Evolutionary conservation across 2,329 filamentous ascomycete species (phyloP).

Genomic region (Chaetomiaceae sp.): DNA sequence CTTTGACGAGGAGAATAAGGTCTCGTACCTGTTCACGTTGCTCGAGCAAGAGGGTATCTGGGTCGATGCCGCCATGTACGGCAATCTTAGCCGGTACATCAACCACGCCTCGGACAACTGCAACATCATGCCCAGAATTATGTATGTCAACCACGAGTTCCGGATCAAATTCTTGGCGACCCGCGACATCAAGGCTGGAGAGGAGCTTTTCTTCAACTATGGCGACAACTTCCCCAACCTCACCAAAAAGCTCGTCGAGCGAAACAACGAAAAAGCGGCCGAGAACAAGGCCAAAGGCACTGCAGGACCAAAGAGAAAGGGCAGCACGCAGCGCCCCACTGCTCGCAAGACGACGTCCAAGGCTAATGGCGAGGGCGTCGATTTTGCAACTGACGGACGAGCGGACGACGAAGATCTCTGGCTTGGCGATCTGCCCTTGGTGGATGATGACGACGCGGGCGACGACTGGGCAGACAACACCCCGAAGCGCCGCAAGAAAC

Average conservation of each 20-base stretch:
- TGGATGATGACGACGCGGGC: slow-evolving; percentile 20
- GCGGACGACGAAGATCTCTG: slow-evolving; percentile 16
- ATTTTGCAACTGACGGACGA: slow-evolving; percentile 1
- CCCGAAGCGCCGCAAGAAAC: slow-evolving; percentile 20
- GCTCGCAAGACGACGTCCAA: slow-evolving; percentile 23
- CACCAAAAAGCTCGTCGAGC: slow-evolving; percentile 47
- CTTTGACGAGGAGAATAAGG: slow-evolving; percentile 57
- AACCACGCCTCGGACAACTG: slow-evolving; percentile 67
- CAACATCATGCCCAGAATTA: slow-evolving; percentile 59
- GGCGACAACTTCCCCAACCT: slow-evolving; percentile 63
- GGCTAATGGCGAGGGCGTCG: slow-evolving; percentile 14
- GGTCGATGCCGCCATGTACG: slow-evolving; percentile 72
- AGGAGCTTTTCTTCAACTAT: slow-evolving; percentile 81
- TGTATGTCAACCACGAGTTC: slow-evolving; percentile 70
- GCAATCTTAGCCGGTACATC: slow-evolving; percentile 78
- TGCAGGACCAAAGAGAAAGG: slow-evolving; percentile 18
- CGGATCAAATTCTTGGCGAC: slow-evolving; percentile 70
- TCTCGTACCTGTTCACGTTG: slow-evolving; percentile 61
- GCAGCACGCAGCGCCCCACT: slow-evolving; percentile 12
- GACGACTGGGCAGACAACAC: slow-evolving; percentile 15
- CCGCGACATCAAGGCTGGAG: slow-evolving; percentile 62
- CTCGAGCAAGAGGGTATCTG: slow-evolving; percentile 57
- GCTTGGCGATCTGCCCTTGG: not conserved
- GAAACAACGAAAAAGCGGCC: slow-evolving; percentile 21
- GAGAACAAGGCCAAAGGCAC: not conserved